Percentiles rank a stretch among this genome's conserved stretches.
Evolutionary conservation across 306 rosid species (phyloP).

Genomic region (Inga oerstediana): DNA sequence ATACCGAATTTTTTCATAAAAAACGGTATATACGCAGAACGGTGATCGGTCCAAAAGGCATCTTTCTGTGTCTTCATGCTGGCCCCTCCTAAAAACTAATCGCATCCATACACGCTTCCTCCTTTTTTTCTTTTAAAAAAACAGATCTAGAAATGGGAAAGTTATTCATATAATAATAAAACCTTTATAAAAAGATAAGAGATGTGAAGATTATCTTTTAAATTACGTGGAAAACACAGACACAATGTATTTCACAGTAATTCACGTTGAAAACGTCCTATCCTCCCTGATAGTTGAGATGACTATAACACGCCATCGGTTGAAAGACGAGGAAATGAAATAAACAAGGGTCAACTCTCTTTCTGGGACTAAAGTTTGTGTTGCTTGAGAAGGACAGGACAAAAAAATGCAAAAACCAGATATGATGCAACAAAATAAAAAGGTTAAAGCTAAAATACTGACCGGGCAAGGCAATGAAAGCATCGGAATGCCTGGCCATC

Average conservation of each 20-base stretch:
- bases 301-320: not conserved
- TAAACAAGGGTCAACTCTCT: not conserved
- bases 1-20: not conserved
- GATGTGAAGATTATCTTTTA: not conserved
- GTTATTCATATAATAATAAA: no score
- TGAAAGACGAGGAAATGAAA: not conserved
- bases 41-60: not conserved
- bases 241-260: not conserved
- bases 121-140: not conserved
- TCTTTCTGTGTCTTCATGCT: not conserved
- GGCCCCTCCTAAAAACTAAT: not conserved
- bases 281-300: not conserved
- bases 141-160: not conserved
- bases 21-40: not conserved
- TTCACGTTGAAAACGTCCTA: not conserved
- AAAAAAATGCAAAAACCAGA: not conserved
- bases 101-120: not conserved
- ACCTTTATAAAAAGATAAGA: no score
- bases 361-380: not conserved
- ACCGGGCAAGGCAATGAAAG: conserved; percentile 99
- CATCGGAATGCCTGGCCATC: conserved; percentile 95
- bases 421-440: no score
- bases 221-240: not conserved
- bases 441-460: conserved; percentile 27
- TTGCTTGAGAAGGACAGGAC: not conserved